These are phyloP conservation scores for Erysimum cheiri DNA, from an alignment of 441 rosid genomes.

Conservation along the genomic window DNA sequence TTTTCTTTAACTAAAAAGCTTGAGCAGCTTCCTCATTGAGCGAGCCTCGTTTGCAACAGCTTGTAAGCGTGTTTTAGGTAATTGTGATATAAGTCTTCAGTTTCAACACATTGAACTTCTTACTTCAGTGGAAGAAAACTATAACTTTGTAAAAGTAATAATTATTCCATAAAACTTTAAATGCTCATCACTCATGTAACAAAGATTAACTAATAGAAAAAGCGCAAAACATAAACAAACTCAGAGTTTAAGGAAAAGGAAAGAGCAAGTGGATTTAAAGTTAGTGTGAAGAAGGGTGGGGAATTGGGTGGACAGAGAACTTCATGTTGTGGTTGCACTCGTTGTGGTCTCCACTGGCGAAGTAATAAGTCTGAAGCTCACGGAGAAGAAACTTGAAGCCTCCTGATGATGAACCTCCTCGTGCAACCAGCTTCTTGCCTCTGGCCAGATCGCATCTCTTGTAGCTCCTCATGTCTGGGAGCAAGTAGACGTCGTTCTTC, in stretches of 20 bases:
- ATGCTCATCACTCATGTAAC: not conserved
- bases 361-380: no score
- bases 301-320: constrained; percentile 18
- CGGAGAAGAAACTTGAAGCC: no score
- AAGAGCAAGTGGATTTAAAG: not conserved
- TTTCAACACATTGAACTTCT: not conserved
- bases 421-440: constrained; percentile 26
- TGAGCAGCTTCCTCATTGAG: not conserved
- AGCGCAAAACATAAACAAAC: not conserved
- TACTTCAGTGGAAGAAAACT: not conserved
- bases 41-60: not conserved
- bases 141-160: not conserved
- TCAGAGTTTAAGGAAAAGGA: not conserved
- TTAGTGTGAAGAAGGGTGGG: not conserved
- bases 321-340: constrained; percentile 7
- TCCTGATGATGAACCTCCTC: constrained; percentile 2
- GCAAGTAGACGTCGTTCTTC: constrained; percentile 31
- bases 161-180: not conserved
- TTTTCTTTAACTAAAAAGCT: not conserved
- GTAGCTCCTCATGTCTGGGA: constrained; percentile 31
- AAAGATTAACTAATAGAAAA: not conserved
- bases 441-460: constrained; percentile 27
- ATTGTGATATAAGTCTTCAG: not conserved
- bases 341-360: no score
- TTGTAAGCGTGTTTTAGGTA: not conserved